Evolutionary conservation across 139 green algal genomes (phyloP).

Genomic region (Chlamydomonas asymmetrica): DNA sequence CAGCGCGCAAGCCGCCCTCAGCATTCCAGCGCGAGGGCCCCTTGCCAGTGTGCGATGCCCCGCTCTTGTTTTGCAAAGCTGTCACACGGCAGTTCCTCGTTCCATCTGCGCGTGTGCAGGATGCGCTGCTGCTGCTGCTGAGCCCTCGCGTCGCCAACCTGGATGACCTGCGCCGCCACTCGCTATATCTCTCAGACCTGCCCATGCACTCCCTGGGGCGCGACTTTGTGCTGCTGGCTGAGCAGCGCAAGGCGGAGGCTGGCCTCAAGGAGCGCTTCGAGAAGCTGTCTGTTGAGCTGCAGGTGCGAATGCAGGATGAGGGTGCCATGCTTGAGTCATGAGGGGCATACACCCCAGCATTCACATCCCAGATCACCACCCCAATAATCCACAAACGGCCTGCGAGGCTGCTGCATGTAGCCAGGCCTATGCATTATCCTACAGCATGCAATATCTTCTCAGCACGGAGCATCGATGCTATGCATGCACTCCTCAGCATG

Average conservation of each 20-base stretch:
- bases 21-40: too few species aligned
- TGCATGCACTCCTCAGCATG: not conserved
- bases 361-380: too few species aligned
- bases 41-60: too few species aligned
- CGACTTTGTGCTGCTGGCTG: slow-evolving; percentile 42
- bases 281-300: slow-evolving; percentile 32
- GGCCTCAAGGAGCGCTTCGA: slow-evolving; percentile 46
- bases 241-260: slow-evolving; percentile 40
- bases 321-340: not conserved
- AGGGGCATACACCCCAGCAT: not conserved
- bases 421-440: too few species aligned
- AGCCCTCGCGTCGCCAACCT: slow-evolving; percentile 13
- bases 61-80: too few species aligned
- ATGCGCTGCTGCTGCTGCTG: slow-evolving; percentile 34
- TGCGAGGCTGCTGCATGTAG: too few species aligned
- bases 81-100: too few species aligned
- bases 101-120: too few species aligned
- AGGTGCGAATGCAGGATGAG: not conserved
- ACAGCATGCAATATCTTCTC: too few species aligned
- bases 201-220: slow-evolving; percentile 31
- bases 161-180: slow-evolving; percentile 27
- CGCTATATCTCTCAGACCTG: slow-evolving; percentile 39
- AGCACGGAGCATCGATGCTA: not conserved
- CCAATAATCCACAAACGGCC: too few species aligned
- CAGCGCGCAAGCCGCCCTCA: too few species aligned